Evolutionary conservation across 768 basidiomycete species (phyloP), one percentile per base, ranked within the genome.

Genomic region (Cystoderma amianthinum): DNA sequence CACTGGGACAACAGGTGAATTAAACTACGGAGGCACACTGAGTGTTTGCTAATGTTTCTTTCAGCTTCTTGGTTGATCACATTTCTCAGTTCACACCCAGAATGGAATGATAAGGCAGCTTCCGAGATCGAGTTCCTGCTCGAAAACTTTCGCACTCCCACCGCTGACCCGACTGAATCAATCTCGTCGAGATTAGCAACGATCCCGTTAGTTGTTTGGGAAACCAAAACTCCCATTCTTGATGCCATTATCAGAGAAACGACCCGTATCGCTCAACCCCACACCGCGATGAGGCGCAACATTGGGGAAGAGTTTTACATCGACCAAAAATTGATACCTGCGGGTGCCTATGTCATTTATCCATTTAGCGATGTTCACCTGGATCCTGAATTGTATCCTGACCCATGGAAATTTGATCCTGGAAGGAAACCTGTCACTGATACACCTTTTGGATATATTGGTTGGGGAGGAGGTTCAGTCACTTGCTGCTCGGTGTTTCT

Each of bases 321-420:
- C 49, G 74, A 80, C 61, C 76, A 76, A 46, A 83, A 80, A 60
- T 61, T 71, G 28, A 73, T 89, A 21, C 83, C 83, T 22, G 78
- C 80, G 16, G 85, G 84, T 43, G 74, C 83, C 41, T 87, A 83
- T 53, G 74, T 85, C 36, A 69, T 86, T 33, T 88, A 86, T 61
- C 85, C 85, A 33, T 87, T 86, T 59, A 82, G 80, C 56, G 81
- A 83, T 53, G 79, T 86, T 32, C 85, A 89, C 61, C 74, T 88
- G 25, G 72, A 87, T 58, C 69, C 80, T 30, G 68, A 72, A 45
- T 59, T 88, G 16, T 89, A 88, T 58, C 74, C 78, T 36, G 75
- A 87, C 56, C 85, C 85, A 28, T 85, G 82, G 82, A 77, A 65
- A 49, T 89, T 85, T 52, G 81, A 87, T 63, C 86, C 85, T 44